Base-by-base conservation (phyloP, 495 filamentous ascomycete genomes). In the Aspergillus coremiiformis region DNA sequence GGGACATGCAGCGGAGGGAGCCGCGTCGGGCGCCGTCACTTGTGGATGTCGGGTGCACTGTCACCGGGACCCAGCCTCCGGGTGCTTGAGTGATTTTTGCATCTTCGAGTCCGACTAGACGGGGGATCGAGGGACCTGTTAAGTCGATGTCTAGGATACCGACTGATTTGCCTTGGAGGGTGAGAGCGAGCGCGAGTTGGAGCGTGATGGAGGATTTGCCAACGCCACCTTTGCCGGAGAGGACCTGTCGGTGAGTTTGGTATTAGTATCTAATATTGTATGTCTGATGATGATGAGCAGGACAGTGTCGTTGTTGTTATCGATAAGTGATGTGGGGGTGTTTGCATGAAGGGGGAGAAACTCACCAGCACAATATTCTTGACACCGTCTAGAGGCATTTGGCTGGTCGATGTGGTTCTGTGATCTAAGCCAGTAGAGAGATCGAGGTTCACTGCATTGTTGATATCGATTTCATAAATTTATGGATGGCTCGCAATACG, bases 121-220 rank as follows among this genome's bases (percentile, higher is more conserved):
- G 88, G 19, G 93, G 93, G 60, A 98, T 97, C 11, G 89, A 95
- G 29, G 93, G 93, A 14, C 93, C 93, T 4, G 94, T 97, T 33
- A 98, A 81, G 65, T 98, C 93, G 63, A 97, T 82, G 67, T 98
- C 93, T 51, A 98, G 89, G 26, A 98, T 89, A 14, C 94, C 93
- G 49, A 97, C 92, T 7, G 83, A 87, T 72, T 88, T 81, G 58
- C 86, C 89, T 53, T 85, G 78, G 1, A 90, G 83, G 3, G 87
- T 85, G 44, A 98, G 84, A 5, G 92, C 87, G 37, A 97, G 83
- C 5, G 93, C 93, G 9, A 98, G 84, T 66, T 97, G 94, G 3
- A 91, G 90, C 11, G 93, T 97, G 6, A 96, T 82, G 43, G 90
- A 95, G 49, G 93, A 98, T 77, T 98, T 98, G 12, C 93, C 93